Conservation (phyloP, 805 yeast species). For the Kodamaea sagamina region DNA sequence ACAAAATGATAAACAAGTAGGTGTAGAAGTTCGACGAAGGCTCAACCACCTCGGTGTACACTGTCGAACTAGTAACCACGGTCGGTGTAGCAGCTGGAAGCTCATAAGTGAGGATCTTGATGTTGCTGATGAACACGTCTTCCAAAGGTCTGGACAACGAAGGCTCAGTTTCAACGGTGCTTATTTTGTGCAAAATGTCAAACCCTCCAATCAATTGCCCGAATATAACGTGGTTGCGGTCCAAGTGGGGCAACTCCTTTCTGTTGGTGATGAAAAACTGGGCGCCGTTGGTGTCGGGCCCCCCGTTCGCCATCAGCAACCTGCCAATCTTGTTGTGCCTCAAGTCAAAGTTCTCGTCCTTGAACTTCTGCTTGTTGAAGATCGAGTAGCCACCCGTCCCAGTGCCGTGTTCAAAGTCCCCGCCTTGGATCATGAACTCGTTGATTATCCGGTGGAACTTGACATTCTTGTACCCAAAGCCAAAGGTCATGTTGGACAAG, state of each 20-base stretch:
- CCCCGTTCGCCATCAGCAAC: slow-evolving; percentile 29
- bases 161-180: not conserved
- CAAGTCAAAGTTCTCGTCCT: slow-evolving; percentile 27
- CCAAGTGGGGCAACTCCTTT: slow-evolving; percentile 17
- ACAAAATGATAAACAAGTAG: slow-evolving; percentile 16
- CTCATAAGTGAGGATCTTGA: slow-evolving; percentile 6
- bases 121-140: slow-evolving; percentile 19
- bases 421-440: slow-evolving; percentile 44
- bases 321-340: slow-evolving; percentile 27
- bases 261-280: slow-evolving; percentile 27
- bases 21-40: slow-evolving; percentile 12
- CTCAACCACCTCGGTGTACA: slow-evolving; percentile 13
- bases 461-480: slow-evolving; percentile 25
- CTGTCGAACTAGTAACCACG: not conserved
- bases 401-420: slow-evolving; percentile 27
- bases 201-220: slow-evolving; percentile 30
- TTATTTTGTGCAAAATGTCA: slow-evolving; percentile 25
- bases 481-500: slow-evolving; percentile 29
- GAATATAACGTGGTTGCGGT: slow-evolving; percentile 29
- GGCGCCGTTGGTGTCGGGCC: slow-evolving; percentile 26
- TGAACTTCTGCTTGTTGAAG: slow-evolving; percentile 15
- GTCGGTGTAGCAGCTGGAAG: not conserved
- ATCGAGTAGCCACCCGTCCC: slow-evolving; percentile 22
- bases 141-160: slow-evolving; percentile 18
- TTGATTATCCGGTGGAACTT: slow-evolving; percentile 38